Evolutionary conservation across 176 grass and related monocot genomes (phyloP).

Genomic region (Pontederia crassipes): DNA sequence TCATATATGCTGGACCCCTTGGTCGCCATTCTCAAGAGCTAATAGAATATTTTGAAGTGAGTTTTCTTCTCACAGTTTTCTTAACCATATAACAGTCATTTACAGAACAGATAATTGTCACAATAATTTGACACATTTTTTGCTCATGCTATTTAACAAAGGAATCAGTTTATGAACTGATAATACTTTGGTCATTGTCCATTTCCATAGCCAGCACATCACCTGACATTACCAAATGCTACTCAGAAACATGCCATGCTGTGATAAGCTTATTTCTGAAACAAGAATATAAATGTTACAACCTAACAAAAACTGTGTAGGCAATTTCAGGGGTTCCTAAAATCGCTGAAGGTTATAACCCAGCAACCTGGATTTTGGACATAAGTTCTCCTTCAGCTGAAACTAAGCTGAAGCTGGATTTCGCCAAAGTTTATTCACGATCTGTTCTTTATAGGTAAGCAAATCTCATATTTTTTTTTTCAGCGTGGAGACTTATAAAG

Average conservation of each 20-base stretch:
- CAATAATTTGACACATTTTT: too few relatives aligned
- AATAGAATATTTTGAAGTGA: conserved; percentile 84
- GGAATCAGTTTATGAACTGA: too few relatives aligned
- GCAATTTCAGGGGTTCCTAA: conserved; percentile 65
- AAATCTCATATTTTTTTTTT: background rate
- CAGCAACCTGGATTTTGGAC: conserved; percentile 90
- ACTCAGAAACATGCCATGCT: too few relatives aligned
- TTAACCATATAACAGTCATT: background rate
- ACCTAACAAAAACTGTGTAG: conserved; percentile 16
- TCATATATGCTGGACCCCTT: conserved; percentile 83
- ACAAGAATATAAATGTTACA: too few relatives aligned
- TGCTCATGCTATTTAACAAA: too few relatives aligned
- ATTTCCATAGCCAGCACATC: too few relatives aligned
- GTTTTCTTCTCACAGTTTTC: background rate
- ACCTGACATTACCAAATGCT: too few relatives aligned
- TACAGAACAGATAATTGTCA: too few relatives aligned
- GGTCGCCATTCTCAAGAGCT: conserved; percentile 59
- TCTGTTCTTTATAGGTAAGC: conserved; percentile 62
- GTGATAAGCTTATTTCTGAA: too few relatives aligned
- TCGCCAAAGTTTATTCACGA: conserved; percentile 70
- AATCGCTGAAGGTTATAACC: conserved; percentile 71
- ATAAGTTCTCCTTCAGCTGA: conserved; percentile 48
- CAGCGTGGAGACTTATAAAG: background rate
- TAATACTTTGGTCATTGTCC: too few relatives aligned
- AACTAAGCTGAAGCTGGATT: conserved; percentile 47